A percentile compares a stretch with the other conserved stretches of the same genome.
Evolutionary conservation across 2,329 filamentous ascomycete genomes (phyloP).

Genomic region (Cladophialophora carrionii): DNA sequence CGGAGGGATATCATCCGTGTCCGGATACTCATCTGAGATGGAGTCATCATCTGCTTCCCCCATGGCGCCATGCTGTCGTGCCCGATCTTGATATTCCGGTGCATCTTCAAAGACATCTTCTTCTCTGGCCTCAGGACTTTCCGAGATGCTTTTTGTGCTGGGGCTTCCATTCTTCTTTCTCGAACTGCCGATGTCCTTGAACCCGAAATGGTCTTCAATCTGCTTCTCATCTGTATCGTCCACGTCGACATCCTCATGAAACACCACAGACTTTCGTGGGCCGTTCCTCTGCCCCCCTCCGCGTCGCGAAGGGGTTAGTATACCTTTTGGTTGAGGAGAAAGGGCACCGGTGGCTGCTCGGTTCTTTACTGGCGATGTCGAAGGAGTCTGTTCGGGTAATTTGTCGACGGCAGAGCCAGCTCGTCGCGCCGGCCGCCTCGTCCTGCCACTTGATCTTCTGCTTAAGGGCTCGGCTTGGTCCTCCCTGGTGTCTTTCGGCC

Average conservation of each 20-base stretch:
- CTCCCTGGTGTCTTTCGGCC: neutral
- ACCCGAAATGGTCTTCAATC: constrained; percentile 38
- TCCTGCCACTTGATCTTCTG: constrained; percentile 21
- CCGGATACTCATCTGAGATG: constrained; percentile 14
- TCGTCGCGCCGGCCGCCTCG: constrained; percentile 16
- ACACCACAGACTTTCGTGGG: constrained; percentile 37
- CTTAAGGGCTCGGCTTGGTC: neutral
- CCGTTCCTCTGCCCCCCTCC: constrained; percentile 23
- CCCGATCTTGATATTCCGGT: neutral
- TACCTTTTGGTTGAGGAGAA: constrained; percentile 37
- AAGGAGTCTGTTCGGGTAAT: neutral
- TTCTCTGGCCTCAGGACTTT: constrained; percentile 9
- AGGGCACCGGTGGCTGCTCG: neutral
- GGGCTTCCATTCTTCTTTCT: constrained; percentile 22
- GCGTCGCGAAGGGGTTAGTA: constrained; percentile 35
- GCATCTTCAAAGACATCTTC: constrained; percentile 11
- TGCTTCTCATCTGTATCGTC: constrained; percentile 27
- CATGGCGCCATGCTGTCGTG: neutral
- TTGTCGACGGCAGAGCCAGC: neutral
- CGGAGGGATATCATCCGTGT: constrained; percentile 27
- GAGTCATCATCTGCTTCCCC: constrained; percentile 24
- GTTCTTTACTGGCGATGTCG: neutral
- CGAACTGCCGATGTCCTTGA: constrained; percentile 38
- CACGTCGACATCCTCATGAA: constrained; percentile 20
- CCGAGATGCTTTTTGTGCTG: neutral